These are phyloP conservation scores for Chaetomium tenue DNA, from an alignment of 495 filamentous ascomycete genomes.

Conservation along the genomic window DNA sequence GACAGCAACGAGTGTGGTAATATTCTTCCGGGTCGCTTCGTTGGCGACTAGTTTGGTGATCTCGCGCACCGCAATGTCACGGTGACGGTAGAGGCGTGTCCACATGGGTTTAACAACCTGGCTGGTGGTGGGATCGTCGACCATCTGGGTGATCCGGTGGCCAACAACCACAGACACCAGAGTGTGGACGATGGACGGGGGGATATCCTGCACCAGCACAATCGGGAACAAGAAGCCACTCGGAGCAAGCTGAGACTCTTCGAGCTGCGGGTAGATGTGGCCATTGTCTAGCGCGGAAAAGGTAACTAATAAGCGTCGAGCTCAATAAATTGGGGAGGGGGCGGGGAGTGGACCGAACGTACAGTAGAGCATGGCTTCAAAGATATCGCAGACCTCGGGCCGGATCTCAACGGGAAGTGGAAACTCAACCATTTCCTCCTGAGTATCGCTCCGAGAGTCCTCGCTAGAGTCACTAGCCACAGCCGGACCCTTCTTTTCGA, in stretches of 20 bases:
- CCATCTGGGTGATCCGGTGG: conserved; percentile 21
- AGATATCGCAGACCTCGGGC: conserved; percentile 17
- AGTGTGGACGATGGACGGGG: conserved; percentile 21
- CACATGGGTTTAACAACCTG: conserved; percentile 15
- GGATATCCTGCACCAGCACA: background rate
- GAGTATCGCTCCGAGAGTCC: background rate
- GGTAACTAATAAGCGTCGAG: background rate
- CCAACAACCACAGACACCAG: conserved; percentile 23
- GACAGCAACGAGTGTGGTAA: conserved; percentile 28
- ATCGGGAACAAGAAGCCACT: conserved; percentile 18
- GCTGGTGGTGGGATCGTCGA: background rate
- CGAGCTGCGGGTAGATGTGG: conserved; percentile 22
- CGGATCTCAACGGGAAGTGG: conserved; percentile 9
- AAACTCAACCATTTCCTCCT: background rate
- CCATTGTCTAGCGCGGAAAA: conserved; percentile 20
- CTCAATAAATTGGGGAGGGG: background rate
- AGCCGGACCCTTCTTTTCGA: background rate
- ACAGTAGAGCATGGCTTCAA: conserved; percentile 28
- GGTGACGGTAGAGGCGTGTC: conserved; percentile 27
- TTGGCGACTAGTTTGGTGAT: conserved; percentile 28
- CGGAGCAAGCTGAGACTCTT: conserved; percentile 11
- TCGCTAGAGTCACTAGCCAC: background rate
- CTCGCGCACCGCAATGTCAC: conserved; percentile 24
- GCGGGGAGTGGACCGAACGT: too few species aligned
- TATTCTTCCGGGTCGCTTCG: conserved; percentile 18